These are phyloP conservation scores for Scedosporium boydii DNA, from an alignment of 2,329 filamentous ascomycete genomes.

Conservation along the genomic window DNA sequence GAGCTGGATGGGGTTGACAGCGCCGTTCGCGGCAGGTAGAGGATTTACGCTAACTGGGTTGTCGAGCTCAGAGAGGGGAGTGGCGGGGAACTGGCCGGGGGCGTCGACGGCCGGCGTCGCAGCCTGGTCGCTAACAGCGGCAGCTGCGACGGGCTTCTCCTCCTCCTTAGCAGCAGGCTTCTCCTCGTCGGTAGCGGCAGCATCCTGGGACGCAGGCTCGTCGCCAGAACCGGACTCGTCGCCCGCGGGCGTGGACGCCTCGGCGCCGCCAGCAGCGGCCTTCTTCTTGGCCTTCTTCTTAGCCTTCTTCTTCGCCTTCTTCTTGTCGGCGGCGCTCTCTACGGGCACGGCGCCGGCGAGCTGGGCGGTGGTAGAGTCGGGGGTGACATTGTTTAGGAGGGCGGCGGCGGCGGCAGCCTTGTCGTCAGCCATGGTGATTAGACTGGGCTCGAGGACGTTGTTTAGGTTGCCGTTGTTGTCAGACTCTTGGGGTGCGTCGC, in stretches of 20 bases:
- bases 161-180: not conserved
- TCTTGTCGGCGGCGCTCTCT: conserved; percentile 37
- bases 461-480: conserved; percentile 81
- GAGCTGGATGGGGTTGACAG: conserved; percentile 71
- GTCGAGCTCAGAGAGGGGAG: conserved; percentile 46
- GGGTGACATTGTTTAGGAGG: conserved; percentile 53
- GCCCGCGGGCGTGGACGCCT: not conserved
- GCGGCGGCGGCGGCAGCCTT: conserved; percentile 23
- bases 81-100: conserved; percentile 51
- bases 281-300: conserved; percentile 16
- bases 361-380: conserved; percentile 61
- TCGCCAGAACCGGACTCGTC: conserved; percentile 1
- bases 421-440: conserved; percentile 43
- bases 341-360: conserved; percentile 37
- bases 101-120: not conserved
- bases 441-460: conserved; percentile 75
- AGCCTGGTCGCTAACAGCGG: conserved; percentile 3
- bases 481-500: conserved; percentile 68
- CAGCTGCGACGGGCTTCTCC: conserved; percentile 4
- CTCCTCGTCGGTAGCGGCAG: not conserved
- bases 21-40: conserved; percentile 51
- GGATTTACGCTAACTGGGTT: conserved; percentile 48
- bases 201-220: not conserved
- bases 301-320: conserved; percentile 23
- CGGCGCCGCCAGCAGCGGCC: conserved; percentile 7